Evolutionary conservation across 768 basidiomycete species (phyloP).

Genomic region (Tylopilus rubrobrunneus): DNA sequence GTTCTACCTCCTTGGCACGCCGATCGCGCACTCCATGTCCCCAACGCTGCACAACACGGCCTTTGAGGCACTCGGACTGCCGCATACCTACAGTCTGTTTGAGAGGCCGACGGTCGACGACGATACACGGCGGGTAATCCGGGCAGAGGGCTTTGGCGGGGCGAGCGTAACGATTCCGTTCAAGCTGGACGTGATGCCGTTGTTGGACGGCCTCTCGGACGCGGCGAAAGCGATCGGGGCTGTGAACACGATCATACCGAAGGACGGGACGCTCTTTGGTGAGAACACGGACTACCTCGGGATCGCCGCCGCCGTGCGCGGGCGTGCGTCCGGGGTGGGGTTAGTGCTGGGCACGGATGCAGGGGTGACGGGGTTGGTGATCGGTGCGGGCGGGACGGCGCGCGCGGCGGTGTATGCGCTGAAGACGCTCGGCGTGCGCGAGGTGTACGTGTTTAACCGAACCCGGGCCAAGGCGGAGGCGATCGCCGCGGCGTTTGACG

Average conservation of each 20-base stretch:
- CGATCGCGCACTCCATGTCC: conserved; percentile 86
- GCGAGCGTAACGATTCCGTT: conserved; percentile 96
- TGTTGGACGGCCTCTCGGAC: conserved; percentile 74
- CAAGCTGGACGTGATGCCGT: conserved; percentile 85
- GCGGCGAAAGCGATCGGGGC: conserved; percentile 88
- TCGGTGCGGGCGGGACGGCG: conserved; percentile 93
- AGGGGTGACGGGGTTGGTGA: conserved; percentile 60
- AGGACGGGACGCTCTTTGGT: conserved; percentile 56
- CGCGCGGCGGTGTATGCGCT: conserved; percentile 93
- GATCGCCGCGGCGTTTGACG: conserved; percentile 60
- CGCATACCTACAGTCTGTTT: conserved; percentile 74
- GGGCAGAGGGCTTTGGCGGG: conserved; percentile 78
- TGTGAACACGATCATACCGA: conserved; percentile 81
- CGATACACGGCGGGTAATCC: conserved; percentile 59
- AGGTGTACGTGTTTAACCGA: conserved; percentile 86
- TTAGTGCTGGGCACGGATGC: conserved; percentile 2
- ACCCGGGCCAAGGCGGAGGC: conserved; percentile 70
- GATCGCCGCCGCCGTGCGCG: conserved; percentile 56
- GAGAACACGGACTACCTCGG: conserved; percentile 98
- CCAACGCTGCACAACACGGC: conserved; percentile 92
- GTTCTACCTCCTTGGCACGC: conserved; percentile 88
- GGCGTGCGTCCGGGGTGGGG: conserved; percentile 36
- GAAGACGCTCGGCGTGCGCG: conserved; percentile 57
- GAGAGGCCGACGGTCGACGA: conserved; percentile 69
- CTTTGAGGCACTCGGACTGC: conserved; percentile 77